phyloP scores from a whole-genome alignment of 257 asterid genomes.

The Solanum sparsipilum region DNA sequence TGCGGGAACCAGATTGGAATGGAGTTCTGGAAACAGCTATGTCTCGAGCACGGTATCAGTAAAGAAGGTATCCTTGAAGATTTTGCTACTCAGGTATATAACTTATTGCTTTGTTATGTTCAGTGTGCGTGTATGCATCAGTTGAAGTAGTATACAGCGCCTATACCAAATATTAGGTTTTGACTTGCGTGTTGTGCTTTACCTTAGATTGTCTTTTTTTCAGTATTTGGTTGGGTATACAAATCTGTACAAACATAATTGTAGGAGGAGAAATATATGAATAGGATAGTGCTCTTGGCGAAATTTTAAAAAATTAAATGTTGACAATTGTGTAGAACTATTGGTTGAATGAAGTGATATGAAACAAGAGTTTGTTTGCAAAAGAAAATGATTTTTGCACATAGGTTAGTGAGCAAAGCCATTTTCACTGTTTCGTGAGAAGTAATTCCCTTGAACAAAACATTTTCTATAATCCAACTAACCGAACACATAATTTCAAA shows the following conservation, averaged over 20 bases:
- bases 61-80: slow-evolving; percentile 97
- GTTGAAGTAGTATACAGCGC: not conserved
- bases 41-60: slow-evolving; percentile 97
- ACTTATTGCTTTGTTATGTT: not conserved
- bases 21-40: slow-evolving; percentile 99
- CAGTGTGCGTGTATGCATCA: not conserved
- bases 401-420: not conserved
- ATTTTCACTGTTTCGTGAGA: not conserved
- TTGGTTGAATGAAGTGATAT: not conserved
- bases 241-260: not conserved
- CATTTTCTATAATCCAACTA: not conserved
- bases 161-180: not conserved
- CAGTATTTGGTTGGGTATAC: not conserved
- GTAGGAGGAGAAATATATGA: not conserved
- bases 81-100: slow-evolving; percentile 83
- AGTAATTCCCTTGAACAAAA: not conserved
- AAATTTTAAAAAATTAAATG: not conserved
- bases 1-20: slow-evolving; percentile 99
- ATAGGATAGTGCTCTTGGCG: not conserved
- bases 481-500: not conserved
- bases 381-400: not conserved
- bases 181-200: not conserved
- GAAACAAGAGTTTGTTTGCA: not conserved
- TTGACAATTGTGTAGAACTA: not conserved
- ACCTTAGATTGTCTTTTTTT: not conserved